Conservation (phyloP, 306 rosid genomes). For the Leucaena leucocephala region DNA sequence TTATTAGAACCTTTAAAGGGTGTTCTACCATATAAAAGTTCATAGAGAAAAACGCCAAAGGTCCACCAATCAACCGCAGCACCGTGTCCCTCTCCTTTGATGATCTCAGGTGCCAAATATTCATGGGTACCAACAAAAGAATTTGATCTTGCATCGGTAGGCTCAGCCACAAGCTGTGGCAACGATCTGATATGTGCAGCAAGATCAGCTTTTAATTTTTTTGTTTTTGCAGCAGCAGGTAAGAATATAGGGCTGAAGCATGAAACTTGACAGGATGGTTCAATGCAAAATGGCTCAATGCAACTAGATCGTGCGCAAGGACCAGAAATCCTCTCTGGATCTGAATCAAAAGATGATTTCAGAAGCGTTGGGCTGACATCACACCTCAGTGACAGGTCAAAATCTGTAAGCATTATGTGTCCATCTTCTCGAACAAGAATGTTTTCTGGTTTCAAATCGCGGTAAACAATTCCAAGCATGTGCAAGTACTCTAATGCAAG, state of each 20-base stretch:
- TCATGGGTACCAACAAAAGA: constrained; percentile 93
- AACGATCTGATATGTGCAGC: constrained; percentile 62
- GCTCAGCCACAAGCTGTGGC: constrained; percentile 93
- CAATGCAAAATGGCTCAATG: constrained; percentile 81
- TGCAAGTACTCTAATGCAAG: constrained; percentile 91
- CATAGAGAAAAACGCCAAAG: constrained; percentile 79
- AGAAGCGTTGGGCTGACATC: constrained; percentile 77
- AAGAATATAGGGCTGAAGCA: constrained; percentile 84
- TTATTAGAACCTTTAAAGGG: constrained; percentile 79
- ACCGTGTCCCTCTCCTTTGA: constrained; percentile 93
- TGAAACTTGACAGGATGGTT: constrained; percentile 77
- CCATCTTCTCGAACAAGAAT: constrained; percentile 92
- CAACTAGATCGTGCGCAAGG: constrained; percentile 69
- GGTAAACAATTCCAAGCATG: constrained; percentile 91
- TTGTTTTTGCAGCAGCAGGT: constrained; percentile 63
- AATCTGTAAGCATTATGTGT: constrained; percentile 93
- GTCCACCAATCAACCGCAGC: constrained; percentile 99
- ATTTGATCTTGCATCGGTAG: constrained; percentile 81
- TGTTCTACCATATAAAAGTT: constrained; percentile 77
- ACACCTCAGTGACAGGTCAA: constrained; percentile 85
- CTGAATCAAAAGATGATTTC: constrained; percentile 53
- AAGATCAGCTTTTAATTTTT: constrained; percentile 58
- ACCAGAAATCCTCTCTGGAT: constrained; percentile 68
- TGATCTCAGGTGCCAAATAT: constrained; percentile 91
- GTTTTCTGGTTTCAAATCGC: constrained; percentile 89